Conservation (phyloP, 2,329 filamentous ascomycete species). For the Botryotinia convoluta region DNA sequence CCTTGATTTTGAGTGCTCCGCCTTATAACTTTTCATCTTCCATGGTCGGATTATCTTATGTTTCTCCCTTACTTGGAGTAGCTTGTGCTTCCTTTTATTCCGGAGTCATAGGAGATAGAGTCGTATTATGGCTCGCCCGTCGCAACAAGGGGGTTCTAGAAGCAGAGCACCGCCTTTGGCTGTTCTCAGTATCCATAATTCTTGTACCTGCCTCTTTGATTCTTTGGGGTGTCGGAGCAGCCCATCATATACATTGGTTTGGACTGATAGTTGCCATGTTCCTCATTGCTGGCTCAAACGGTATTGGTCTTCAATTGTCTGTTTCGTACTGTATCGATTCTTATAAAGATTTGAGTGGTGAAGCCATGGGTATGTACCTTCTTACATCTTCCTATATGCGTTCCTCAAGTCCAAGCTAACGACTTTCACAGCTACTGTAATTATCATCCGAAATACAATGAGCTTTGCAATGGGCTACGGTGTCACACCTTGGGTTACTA, state of each 20-base stretch:
- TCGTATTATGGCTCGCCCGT: constrained; percentile 41
- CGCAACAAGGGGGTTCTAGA: constrained; percentile 43
- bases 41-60: constrained; percentile 39
- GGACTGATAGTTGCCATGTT: constrained; percentile 50
- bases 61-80: constrained; percentile 36
- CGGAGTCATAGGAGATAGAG: constrained; percentile 35
- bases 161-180: constrained; percentile 38
- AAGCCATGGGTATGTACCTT: constrained; percentile 41
- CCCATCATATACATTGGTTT: constrained; percentile 46
- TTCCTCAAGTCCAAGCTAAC: not conserved
- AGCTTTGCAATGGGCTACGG: constrained; percentile 51
- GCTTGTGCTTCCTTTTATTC: constrained; percentile 34
- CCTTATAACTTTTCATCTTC: constrained; percentile 41
- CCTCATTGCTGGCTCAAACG: constrained; percentile 45
- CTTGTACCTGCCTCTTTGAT: constrained; percentile 46
- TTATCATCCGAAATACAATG: constrained; percentile 49
- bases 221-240: constrained; percentile 52
- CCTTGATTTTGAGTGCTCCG: constrained; percentile 35
- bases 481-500: constrained; percentile 46
- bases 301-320: constrained; percentile 44
- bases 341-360: constrained; percentile 48
- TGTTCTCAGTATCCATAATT: constrained; percentile 40
- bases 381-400: not conserved
- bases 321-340: constrained; percentile 48
- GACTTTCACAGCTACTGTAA: constrained; percentile 43